phyloP scores from a whole-genome alignment of 1,284 basidiomycete species.

The Microbotryum saponariae region DNA sequence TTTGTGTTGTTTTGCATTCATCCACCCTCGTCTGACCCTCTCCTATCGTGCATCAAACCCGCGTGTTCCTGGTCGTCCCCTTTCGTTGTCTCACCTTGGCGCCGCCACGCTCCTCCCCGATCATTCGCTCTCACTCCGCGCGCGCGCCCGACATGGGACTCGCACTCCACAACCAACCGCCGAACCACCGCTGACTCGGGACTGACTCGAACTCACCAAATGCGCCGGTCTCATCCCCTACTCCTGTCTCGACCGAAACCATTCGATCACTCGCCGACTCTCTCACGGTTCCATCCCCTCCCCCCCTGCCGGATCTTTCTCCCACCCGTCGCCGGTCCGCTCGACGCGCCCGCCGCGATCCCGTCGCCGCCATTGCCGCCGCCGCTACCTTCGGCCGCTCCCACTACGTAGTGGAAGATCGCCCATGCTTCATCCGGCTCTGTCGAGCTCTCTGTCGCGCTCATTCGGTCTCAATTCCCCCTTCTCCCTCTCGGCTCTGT shows the following conservation, averaged over 20 bases:
- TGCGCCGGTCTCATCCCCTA: background rate
- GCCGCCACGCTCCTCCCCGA: no score
- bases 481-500: constrained; percentile 32
- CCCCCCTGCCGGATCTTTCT: background rate
- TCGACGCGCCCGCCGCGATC: background rate
- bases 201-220: background rate
- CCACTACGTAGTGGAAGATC: constrained; percentile 7
- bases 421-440: constrained; percentile 32
- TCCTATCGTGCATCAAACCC: no score
- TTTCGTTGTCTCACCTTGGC: no score
- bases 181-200: background rate
- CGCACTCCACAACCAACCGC: background rate
- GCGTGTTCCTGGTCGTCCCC: no score
- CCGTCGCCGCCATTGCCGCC: background rate
- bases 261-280: background rate
- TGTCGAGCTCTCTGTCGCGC: constrained; percentile 27
- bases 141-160: background rate
- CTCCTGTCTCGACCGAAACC: background rate
- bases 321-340: background rate
- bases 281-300: background rate
- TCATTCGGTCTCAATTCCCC: constrained; percentile 33
- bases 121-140: no score
- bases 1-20: no score
- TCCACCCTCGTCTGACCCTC: no score
- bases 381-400: background rate